Percentiles rank a stretch among this genome's conserved stretches.
Evolutionary conservation across 2,329 filamentous ascomycete species (phyloP).

Genomic region (Neocatenulostroma microsporum): DNA sequence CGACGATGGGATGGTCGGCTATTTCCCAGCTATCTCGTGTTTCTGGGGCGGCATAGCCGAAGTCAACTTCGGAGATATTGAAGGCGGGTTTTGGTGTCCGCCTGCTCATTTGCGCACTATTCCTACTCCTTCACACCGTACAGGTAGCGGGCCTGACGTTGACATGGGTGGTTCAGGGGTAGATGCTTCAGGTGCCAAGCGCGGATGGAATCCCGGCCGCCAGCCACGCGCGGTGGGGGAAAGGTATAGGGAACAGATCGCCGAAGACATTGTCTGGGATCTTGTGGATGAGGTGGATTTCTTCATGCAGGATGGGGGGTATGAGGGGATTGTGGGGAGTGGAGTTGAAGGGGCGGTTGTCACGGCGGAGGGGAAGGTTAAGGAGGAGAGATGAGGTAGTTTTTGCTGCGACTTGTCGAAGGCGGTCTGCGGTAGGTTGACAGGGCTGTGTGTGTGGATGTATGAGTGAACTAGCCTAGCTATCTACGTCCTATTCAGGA

Average conservation of each 20-base stretch:
- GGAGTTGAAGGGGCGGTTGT: not conserved
- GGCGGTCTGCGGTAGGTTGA: no score
- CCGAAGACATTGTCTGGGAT: constrained; percentile 88
- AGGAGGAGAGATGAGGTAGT: constrained; percentile 9
- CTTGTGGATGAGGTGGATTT: constrained; percentile 91
- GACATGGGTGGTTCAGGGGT: constrained; percentile 23
- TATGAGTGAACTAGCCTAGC: no score
- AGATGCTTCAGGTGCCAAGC: constrained; percentile 14
- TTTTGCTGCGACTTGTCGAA: no score
- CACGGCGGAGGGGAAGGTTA: constrained; percentile 2
- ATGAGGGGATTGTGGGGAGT: constrained; percentile 23
- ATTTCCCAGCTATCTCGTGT: constrained; percentile 87
- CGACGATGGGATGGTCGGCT: constrained; percentile 91
- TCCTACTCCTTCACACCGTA: not conserved
- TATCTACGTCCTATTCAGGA: no score
- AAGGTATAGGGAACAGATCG: constrained; percentile 85
- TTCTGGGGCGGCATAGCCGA: constrained; percentile 88
- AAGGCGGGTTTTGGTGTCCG: constrained; percentile 75
- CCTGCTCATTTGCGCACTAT: constrained; percentile 48
- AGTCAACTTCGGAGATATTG: constrained; percentile 88
- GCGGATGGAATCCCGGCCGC: constrained; percentile 28
- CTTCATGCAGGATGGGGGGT: constrained; percentile 61
- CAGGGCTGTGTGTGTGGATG: no score
- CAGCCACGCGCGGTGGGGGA: constrained; percentile 58
- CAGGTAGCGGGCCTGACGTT: constrained; percentile 18